Evolutionary conservation across 441 rosid species (phyloP).

Genomic region (Daphne laureola): DNA sequence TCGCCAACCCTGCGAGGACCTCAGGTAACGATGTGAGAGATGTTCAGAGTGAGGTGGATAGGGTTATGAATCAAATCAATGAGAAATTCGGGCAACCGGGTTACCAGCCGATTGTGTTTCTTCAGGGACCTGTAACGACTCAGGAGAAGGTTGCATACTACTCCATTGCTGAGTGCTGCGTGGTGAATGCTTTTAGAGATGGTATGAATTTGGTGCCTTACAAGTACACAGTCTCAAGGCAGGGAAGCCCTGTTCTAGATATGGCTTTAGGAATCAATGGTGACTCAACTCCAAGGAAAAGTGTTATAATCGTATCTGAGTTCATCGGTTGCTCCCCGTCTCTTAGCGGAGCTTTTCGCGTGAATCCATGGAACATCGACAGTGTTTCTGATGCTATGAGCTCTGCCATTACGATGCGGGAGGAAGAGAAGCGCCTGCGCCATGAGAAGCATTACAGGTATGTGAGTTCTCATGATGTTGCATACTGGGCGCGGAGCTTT

Average conservation of each 20-base stretch:
- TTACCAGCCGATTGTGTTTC: conserved; percentile 56
- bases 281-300: conserved; percentile 30
- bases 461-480: conserved; percentile 70
- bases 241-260: conserved; percentile 59
- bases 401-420: conserved; percentile 36
- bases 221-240: conserved; percentile 63
- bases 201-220: conserved; percentile 90
- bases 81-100: conserved; percentile 36
- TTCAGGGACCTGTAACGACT: conserved; percentile 47
- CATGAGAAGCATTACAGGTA: conserved; percentile 86
- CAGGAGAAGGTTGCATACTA: conserved; percentile 64
- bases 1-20: conserved; percentile 73
- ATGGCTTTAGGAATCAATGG: conserved; percentile 39
- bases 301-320: conserved; percentile 76
- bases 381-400: conserved; percentile 55
- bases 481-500: conserved; percentile 75
- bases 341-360: conserved; percentile 79
- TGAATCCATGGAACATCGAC: conserved; percentile 73
- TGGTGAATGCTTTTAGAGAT: conserved; percentile 78
- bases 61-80: conserved; percentile 39
- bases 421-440: conserved; percentile 55
- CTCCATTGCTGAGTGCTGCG: conserved; percentile 63
- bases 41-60: conserved; percentile 34
- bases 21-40: conserved; percentile 65
- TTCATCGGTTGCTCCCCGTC: conserved; percentile 89